phyloP scores from a whole-genome alignment of 345 rosid genomes.

The Bruguiera sexangula region DNA sequence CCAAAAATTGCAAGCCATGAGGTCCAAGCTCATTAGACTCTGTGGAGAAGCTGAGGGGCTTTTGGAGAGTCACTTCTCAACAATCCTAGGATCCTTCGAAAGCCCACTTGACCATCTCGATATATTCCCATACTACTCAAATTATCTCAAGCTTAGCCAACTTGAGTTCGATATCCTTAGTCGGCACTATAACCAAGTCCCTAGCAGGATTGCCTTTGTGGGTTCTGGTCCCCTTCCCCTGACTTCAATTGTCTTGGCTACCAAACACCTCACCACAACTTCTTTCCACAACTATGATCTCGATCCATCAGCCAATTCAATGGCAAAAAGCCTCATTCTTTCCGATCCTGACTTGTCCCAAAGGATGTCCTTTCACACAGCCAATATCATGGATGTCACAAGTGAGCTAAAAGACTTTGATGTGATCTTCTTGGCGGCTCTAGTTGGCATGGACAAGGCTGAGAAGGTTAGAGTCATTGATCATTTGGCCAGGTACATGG shows the following conservation, averaged over 20 bases:
- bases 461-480: conserved; percentile 55
- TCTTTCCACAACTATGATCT: conserved; percentile 78
- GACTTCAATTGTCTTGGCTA: conserved; percentile 70
- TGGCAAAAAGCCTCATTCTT: conserved; percentile 48
- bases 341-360: conserved; percentile 63
- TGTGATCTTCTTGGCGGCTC: conserved; percentile 87
- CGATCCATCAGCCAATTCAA: conserved; percentile 55
- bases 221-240: conserved; percentile 95
- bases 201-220: conserved; percentile 60
- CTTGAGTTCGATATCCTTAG: conserved; percentile 61
- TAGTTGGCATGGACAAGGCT: conserved; percentile 84
- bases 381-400: conserved; percentile 52
- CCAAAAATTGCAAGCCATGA: conserved; percentile 49
- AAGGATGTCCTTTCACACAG: conserved; percentile 65
- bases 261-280: conserved; percentile 49
- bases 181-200: conserved; percentile 38
- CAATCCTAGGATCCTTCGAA: conserved; percentile 52
- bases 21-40: conserved; percentile 67
- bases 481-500: conserved; percentile 78
- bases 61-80: conserved; percentile 64
- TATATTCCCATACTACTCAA: conserved; percentile 72
- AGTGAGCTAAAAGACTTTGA: conserved; percentile 52
- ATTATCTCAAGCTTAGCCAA: conserved; percentile 74
- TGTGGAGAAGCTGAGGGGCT: conserved; percentile 77
- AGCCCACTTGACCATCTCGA: conserved; percentile 66